Percentiles rank a stretch among this genome's conserved stretches.
phyloP scores from a whole-genome alignment of 495 filamentous ascomycete species.

The Aspergillus coremiiformis region DNA sequence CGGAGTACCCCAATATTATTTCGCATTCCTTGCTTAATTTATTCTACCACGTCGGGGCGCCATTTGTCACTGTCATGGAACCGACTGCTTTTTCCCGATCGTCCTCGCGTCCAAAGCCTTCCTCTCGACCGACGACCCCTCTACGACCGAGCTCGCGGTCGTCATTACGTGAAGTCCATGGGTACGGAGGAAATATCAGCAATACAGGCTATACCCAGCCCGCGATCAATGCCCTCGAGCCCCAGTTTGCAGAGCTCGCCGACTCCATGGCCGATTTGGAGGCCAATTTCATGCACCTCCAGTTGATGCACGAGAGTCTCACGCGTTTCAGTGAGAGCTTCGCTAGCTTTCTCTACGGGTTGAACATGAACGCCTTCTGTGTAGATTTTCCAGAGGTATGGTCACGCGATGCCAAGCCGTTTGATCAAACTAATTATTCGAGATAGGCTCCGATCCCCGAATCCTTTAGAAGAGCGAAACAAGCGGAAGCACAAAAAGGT shows the following conservation, averaged over 20 bases:
- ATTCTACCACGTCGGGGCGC: background rate
- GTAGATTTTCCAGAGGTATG: conserved; percentile 92
- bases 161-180: conserved; percentile 67
- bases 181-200: conserved; percentile 39
- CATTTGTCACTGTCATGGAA: conserved; percentile 23
- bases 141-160: conserved; percentile 86
- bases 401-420: background rate
- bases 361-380: conserved; percentile 99
- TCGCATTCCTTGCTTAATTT: conserved; percentile 6
- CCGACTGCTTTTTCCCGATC: conserved; percentile 26
- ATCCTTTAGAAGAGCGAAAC: conserved; percentile 64
- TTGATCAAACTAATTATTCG: conserved; percentile 4
- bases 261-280: conserved; percentile 94
- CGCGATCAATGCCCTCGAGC: conserved; percentile 77
- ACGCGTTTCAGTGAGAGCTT: conserved; percentile 94
- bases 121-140: conserved; percentile 85
- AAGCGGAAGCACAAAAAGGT: conserved; percentile 45
- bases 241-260: conserved; percentile 84
- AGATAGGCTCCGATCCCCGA: conserved; percentile 55
- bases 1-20: conserved; percentile 3
- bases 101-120: conserved; percentile 35
- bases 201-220: conserved; percentile 47
- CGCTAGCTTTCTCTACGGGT: conserved; percentile 85
- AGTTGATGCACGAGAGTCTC: conserved; percentile 94
- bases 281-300: conserved; percentile 94